These are phyloP conservation scores for Fusarium falciforme DNA, from an alignment of 2,329 filamentous ascomycete species.

Conservation along the genomic window DNA sequence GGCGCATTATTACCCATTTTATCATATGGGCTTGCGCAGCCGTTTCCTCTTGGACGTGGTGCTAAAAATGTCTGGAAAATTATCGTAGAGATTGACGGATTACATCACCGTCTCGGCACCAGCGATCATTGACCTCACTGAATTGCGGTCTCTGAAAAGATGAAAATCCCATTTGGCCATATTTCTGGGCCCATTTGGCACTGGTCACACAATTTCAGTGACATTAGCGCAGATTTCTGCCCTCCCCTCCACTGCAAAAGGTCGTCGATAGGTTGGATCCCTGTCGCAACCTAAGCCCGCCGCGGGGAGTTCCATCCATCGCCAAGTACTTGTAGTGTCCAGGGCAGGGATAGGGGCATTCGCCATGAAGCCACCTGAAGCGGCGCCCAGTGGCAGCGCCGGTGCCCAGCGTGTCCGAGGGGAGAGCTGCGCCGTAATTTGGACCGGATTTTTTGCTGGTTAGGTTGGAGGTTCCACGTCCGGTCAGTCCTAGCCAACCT, in stretches of 20 bases:
- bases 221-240: conserved; percentile 18
- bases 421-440: conserved; percentile 8
- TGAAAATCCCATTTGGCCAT: neutral
- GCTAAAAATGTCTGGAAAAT: neutral
- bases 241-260: neutral
- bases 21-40: neutral
- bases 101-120: conserved; percentile 20
- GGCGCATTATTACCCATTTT: conserved; percentile 15
- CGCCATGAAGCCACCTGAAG: neutral
- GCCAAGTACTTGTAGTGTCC: neutral
- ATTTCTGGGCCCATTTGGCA: neutral
- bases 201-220: conserved; percentile 7
- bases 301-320: conserved; percentile 21
- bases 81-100: neutral
- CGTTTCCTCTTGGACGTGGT: neutral
- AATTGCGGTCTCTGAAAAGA: neutral
- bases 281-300: conserved; percentile 3
- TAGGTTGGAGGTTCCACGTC: neutral
- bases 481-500: neutral
- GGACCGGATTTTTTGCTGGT: conserved; percentile 19
- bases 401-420: conserved; percentile 5
- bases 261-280: conserved; percentile 8
- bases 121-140: neutral
- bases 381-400: conserved; percentile 19
- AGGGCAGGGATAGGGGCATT: neutral